Evolutionary conservation across 2,329 filamentous ascomycete species (phyloP), one percentile per base, ranked within the genome.

Genomic region (Lasiodiplodia theobromae): DNA sequence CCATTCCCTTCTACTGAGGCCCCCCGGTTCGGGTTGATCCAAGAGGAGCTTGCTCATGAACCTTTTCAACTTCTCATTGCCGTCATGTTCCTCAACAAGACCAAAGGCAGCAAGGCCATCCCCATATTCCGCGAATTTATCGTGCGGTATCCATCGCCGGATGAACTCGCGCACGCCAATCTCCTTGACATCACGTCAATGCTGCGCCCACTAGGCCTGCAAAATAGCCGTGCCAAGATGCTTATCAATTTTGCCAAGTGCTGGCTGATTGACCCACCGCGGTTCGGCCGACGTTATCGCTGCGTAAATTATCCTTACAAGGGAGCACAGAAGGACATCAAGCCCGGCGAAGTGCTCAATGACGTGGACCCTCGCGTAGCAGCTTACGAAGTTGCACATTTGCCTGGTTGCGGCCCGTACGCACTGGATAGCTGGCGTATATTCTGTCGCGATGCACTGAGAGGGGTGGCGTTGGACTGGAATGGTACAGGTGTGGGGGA

Each of bases 381-480:
- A 4, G 86, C 87, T 0, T 96, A 93, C 89, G 94, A 97, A 75
- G 91, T 97, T 69, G 93, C 91, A 0, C 92, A 97, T 77, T 82
- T 97, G 68, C 94, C 93, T 0, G 89, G 92, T 66, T 77, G 86
- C 67, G 94, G 18, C 85, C 16, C 88, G 1, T 97, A 97, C 78
- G 92, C 93, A 0, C 83, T 95, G 60, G 94, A 97, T 78, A 94
- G 91, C 75, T 97, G 93, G 92, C 88, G 94, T 3, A 97, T 97
- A 71, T 97, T 97, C 79, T 97, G 93, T 77, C 88, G 94, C 1
- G 94, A 97, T 77, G 84, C 86, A 38, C 78, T 97, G 28, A 86
- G 94, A 8, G 90, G 89, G 0, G 78, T 89, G 21, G 88, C 90
- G 1, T 77, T 80, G 11, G 87, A 90, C 71, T 93, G 90, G 87